Evolutionary conservation across 495 filamentous ascomycete genomes (phyloP).

Genomic region (Filosporella fistucella): DNA sequence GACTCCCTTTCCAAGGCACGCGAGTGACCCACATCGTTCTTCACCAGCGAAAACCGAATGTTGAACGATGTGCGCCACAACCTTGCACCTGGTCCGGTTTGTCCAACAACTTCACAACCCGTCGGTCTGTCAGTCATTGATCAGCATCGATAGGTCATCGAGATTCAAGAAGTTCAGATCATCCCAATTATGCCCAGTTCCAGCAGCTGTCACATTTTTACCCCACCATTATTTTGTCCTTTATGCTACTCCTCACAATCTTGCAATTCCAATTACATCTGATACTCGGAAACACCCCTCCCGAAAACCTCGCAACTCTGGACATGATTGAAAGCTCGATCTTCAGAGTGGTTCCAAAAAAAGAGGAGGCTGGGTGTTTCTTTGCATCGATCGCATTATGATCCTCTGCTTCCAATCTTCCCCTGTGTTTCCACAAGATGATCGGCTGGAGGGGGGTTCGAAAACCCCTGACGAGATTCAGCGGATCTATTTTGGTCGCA

Average conservation of each 20-base stretch:
- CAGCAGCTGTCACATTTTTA: not conserved
- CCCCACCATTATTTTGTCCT: constrained; percentile 5
- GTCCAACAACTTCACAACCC: not conserved
- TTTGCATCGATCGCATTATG: constrained; percentile 13
- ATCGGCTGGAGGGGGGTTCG: constrained; percentile 12
- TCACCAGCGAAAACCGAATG: constrained; percentile 7
- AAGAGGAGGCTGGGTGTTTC: constrained; percentile 9
- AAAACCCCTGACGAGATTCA: not conserved
- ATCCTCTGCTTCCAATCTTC: constrained; percentile 8
- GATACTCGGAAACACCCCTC: constrained; percentile 4
- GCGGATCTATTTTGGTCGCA: constrained; percentile 9
- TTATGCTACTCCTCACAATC: not conserved
- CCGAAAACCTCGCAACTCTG: not conserved
- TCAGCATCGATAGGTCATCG: constrained; percentile 2
- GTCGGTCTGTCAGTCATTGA: too few relatives aligned
- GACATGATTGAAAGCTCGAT: not conserved
- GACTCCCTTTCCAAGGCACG: constrained; percentile 12
- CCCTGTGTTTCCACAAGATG: constrained; percentile 12
- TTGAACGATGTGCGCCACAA: constrained; percentile 14
- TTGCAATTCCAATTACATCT: constrained; percentile 2
- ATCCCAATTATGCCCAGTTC: constrained; percentile 5
- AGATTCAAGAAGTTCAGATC: not conserved
- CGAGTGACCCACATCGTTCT: constrained; percentile 13
- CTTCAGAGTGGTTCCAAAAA: not conserved
- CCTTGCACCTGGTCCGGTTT: constrained; percentile 8